A percentile compares a stretch with the other conserved stretches of the same genome.
Conservation (phyloP, 2,329 filamentous ascomycete species). For the Colletotrichum musae region DNA sequence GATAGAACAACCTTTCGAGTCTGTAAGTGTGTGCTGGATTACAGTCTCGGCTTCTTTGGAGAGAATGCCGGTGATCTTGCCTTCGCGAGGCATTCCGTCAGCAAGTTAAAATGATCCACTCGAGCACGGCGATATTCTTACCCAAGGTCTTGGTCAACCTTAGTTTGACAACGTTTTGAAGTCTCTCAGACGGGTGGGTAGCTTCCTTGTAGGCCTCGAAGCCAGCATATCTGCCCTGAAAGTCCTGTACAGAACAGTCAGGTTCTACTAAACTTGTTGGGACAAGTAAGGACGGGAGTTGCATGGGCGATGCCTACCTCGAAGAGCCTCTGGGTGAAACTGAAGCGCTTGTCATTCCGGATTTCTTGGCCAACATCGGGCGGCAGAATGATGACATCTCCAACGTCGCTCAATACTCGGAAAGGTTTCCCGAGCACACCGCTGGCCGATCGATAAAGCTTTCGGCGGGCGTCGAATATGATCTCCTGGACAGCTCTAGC, state of each 20-base stretch:
- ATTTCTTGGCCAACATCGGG: conserved; percentile 14
- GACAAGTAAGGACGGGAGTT: too few relatives aligned
- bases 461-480: not conserved
- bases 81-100: not conserved
- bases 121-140: not conserved
- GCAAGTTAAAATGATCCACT: too few relatives aligned
- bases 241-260: too few relatives aligned
- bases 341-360: conserved; percentile 16
- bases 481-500: conserved; percentile 4
- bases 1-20: conserved; percentile 1
- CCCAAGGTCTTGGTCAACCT: conserved; percentile 17
- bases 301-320: not conserved
- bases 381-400: conserved; percentile 4
- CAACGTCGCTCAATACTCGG: conserved; percentile 6
- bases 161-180: not conserved
- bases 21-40: not conserved
- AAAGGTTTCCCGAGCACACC: conserved; percentile 1
- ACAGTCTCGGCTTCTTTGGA: not conserved
- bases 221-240: conserved; percentile 7
- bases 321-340: conserved; percentile 8
- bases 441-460: conserved; percentile 1
- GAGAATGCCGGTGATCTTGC: conserved; percentile 8
- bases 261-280: too few relatives aligned
- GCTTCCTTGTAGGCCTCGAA: conserved; percentile 22
- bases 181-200: not conserved